phyloP scores from a whole-genome alignment of 2,329 filamentous ascomycete species.

The Monosporascus sp. region DNA sequence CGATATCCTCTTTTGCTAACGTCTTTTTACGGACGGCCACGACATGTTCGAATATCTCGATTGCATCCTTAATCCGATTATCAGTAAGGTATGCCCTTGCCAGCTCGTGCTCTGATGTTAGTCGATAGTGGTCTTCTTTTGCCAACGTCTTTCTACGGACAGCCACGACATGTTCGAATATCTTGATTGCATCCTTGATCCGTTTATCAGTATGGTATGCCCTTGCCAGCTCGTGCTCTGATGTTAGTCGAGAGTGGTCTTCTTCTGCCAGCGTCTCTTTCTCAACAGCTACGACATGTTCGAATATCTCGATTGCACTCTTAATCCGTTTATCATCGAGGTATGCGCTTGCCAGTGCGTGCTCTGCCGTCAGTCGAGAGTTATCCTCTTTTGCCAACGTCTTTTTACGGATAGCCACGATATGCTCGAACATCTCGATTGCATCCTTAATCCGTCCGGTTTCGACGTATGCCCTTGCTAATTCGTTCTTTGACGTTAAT shows the following conservation, averaged over 20 bases:
- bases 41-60: conserved; percentile 6
- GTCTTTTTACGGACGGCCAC: not conserved
- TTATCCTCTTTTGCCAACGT: not conserved
- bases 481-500: not conserved
- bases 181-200: not conserved
- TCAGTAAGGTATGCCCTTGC: too few species aligned
- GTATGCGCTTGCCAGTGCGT: too few species aligned
- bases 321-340: too few species aligned
- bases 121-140: conserved; percentile 1
- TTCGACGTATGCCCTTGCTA: too few species aligned
- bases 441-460: not conserved
- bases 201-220: not conserved
- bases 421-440: conserved; percentile 2
- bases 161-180: conserved; percentile 5
- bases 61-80: too few species aligned
- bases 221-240: not conserved
- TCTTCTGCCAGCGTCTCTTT: not conserved
- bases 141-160: not conserved
- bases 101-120: too few species aligned
- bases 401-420: not conserved
- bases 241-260: not conserved
- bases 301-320: not conserved
- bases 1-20: not conserved
- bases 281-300: not conserved
- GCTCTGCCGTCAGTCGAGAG: too few species aligned